Conservation (phyloP, 2,329 filamentous ascomycete genomes). For the Exophiala oligosperma region DNA sequence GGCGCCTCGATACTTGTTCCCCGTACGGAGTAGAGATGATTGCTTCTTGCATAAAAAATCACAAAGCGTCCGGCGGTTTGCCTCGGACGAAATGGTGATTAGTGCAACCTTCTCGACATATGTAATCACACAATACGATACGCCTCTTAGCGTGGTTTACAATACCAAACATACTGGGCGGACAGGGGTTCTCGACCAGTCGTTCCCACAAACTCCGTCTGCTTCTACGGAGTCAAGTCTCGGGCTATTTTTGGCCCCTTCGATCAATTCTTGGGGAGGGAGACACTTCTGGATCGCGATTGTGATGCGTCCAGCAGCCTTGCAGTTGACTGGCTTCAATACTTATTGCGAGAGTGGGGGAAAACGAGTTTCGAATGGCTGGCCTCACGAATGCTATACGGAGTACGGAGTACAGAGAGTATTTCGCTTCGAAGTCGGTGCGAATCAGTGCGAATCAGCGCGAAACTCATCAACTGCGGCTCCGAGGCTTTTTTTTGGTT, state of each 20-base stretch:
- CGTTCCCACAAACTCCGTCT: not conserved
- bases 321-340: no score
- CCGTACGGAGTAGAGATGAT: not conserved
- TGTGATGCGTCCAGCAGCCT: no score
- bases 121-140: slow-evolving; percentile 1
- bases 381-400: no score
- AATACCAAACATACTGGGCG: slow-evolving; percentile 1
- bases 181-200: slow-evolving; percentile 2
- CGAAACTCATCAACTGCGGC: no score
- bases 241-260: not conserved
- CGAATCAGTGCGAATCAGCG: no score
- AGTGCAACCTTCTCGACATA: not conserved
- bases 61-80: not conserved
- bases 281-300: no score
- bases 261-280: not conserved
- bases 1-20: not conserved
- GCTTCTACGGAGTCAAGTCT: no score
- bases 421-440: no score
- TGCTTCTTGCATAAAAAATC: not conserved
- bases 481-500: no score
- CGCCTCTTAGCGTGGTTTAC: not conserved
- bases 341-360: not conserved
- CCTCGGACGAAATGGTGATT: not conserved
- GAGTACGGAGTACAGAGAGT: no score
- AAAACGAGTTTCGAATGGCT: not conserved